Evolutionary conservation across 345 rosid species (phyloP).

Genomic region (Geranium rotundifolium): DNA sequence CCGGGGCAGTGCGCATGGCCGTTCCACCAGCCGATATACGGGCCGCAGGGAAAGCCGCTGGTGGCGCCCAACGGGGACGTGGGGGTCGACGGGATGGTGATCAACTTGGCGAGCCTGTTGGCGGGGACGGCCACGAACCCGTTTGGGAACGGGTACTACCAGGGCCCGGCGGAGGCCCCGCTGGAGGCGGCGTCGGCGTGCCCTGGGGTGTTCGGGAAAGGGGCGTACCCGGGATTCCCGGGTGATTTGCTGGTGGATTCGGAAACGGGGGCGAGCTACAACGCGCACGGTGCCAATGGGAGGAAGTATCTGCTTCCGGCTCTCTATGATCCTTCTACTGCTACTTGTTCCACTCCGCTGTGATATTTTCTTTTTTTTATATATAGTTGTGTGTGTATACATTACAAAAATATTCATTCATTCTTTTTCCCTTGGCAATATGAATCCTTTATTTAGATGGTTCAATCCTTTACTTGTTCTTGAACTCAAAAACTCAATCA

Average conservation of each 20-base stretch:
- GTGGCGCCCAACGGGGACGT: slow-evolving; percentile 33
- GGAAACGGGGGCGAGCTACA: slow-evolving; percentile 28
- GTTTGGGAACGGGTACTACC: slow-evolving; percentile 23
- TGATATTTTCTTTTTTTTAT: too few relatives aligned
- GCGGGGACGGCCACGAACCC: slow-evolving; percentile 33
- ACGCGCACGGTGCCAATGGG: slow-evolving; percentile 19
- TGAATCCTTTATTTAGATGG: too few relatives aligned
- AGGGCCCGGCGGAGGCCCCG: slow-evolving; percentile 12
- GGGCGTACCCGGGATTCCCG: slow-evolving; percentile 33
- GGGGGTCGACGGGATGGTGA: slow-evolving; percentile 33
- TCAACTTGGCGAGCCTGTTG: slow-evolving; percentile 25
- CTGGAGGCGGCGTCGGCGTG: slow-evolving; percentile 33
- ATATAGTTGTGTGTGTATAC: too few relatives aligned
- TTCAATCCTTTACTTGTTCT: too few relatives aligned
- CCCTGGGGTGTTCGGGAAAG: slow-evolving; percentile 24
- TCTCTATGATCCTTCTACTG: slow-evolving; percentile 24
- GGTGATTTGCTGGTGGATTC: slow-evolving; percentile 27
- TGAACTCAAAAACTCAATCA: too few relatives aligned
- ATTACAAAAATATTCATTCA: too few relatives aligned
- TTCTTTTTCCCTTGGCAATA: too few relatives aligned
- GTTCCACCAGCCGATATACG: slow-evolving; percentile 36
- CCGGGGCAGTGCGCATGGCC: slow-evolving; percentile 44
- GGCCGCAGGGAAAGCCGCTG: slow-evolving; percentile 27
- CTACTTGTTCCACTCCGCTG: slow-evolving; percentile 21
- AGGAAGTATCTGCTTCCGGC: slow-evolving; percentile 32